A percentile compares a stretch with the other conserved stretches of the same genome.
Conservation (phyloP, 1,139 yeast species). For the Diutina ranongensis region DNA sequence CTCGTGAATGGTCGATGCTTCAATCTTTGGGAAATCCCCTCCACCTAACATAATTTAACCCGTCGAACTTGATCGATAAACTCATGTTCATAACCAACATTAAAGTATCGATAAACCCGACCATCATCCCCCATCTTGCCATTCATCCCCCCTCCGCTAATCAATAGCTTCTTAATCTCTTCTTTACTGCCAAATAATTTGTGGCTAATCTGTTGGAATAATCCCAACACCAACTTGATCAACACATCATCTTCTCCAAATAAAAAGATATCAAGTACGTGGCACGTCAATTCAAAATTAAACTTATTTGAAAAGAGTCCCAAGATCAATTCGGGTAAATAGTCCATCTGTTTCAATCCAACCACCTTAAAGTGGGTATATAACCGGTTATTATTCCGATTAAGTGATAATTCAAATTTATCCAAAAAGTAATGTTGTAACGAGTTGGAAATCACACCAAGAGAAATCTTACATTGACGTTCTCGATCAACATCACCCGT, state of each 20-base stretch:
- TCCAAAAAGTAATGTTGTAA: constrained; percentile 3
- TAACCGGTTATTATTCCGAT: neutral
- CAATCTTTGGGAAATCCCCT: neutral
- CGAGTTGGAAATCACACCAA: neutral
- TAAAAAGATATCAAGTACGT: constrained; percentile 1
- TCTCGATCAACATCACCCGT: neutral
- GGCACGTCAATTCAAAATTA: constrained; percentile 3
- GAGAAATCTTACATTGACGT: neutral
- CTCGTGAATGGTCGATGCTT: constrained; percentile 1
- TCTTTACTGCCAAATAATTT: constrained; percentile 1
- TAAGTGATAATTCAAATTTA: neutral
- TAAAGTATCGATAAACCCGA: constrained; percentile 1
- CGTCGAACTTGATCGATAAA: neutral
- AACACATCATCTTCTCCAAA: constrained; percentile 2
- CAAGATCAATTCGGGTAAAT: constrained; percentile 1
- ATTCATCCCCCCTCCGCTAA: neutral
- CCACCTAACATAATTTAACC: neutral
- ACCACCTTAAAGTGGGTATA: constrained; percentile 3
- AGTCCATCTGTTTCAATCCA: constrained; percentile 1
- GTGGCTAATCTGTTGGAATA: constrained; percentile 2
- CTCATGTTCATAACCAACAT: constrained; percentile 5
- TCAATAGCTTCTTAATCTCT: neutral
- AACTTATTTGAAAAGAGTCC: neutral
- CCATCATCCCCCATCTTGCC: neutral
- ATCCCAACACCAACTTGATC: constrained; percentile 3